Base-by-base conservation (phyloP, 768 basidiomycete species). In the Pisolithus tinctorius region DNA sequence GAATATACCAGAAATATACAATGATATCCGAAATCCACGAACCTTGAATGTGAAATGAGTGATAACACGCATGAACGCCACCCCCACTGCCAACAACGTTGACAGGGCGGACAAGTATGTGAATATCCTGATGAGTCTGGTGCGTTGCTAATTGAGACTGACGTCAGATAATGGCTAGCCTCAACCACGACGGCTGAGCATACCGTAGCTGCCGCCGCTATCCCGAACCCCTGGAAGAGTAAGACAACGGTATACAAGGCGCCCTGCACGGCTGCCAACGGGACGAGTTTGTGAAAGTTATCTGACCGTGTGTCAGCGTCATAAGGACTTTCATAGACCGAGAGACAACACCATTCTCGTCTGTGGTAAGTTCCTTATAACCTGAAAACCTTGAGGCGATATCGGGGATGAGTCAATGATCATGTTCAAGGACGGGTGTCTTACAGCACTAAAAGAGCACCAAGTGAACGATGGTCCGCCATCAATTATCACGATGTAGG, bases 1-100 rank as follows among this genome's bases (percentile, higher is more conserved):
- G 44, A 54, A 55, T 34, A 30, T 16, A 46, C 7, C 2, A 43
- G 25, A 31, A 11, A 9, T n/a, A 17, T 11, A 39, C 20, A 40
- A 26, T 4, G 3, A 8, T 42, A 30, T 9, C 4, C 9, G 20
- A 9, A n/a, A 27, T 23, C 37, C 0, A 60, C 68, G 23, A 39
- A 80, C 86, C 78, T 88, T 89, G 70, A 75, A 74, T 0, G 71
- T 72, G 56, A 88, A 89, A 59, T 91, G 88, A 1, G 79, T 70
- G 7, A 90, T 64, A 8, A 80, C 69, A 27, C 80, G 74, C 55
- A 83, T 59, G 38, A 89, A 55, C 6, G 77, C 79, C 4, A 77
- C 66, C 0, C 68, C 84, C 6, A 76, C 57, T 23, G 83, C 68
- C 2, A 83, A 59, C 44, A 84, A 61, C 17, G 77, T 62, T 6